These are phyloP conservation scores for Stereum hirsutum DNA, from an alignment of 1,284 basidiomycete genomes.

Conservation along the genomic window DNA sequence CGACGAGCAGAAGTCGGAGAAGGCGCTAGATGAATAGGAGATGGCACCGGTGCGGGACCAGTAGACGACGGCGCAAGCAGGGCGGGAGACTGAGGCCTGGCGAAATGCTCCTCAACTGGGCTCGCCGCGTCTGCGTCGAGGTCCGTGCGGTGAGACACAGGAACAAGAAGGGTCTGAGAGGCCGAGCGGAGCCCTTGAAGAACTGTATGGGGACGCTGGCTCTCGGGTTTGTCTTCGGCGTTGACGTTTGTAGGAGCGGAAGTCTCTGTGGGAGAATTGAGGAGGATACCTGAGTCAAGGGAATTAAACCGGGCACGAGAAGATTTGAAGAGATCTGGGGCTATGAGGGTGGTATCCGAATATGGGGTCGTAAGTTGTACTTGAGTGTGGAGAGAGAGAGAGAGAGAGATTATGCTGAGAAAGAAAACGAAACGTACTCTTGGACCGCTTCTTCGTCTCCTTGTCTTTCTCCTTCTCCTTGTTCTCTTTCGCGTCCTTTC, in stretches of 20 bases:
- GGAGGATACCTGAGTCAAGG: constrained; percentile 48
- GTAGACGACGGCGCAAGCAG: too few relatives aligned
- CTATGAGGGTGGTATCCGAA: constrained; percentile 19
- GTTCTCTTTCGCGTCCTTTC: constrained; percentile 60
- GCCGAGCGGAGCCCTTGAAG: too few relatives aligned
- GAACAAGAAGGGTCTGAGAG: too few relatives aligned
- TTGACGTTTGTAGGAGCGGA: too few relatives aligned
- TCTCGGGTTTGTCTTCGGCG: too few relatives aligned
- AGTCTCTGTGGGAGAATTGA: constrained; percentile 21
- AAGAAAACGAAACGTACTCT: constrained; percentile 15
- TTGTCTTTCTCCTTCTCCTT: constrained; percentile 32
- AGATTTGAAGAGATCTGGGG: constrained; percentile 34
- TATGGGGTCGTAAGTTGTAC: background rate
- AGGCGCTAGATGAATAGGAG: constrained; percentile 28
- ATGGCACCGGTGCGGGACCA: too few relatives aligned
- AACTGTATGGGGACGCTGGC: too few relatives aligned
- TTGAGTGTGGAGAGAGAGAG: background rate
- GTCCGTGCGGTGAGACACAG: too few relatives aligned
- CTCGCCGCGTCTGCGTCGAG: too few relatives aligned
- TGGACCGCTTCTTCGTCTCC: background rate
- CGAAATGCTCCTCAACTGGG: too few relatives aligned
- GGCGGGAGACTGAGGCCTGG: too few relatives aligned
- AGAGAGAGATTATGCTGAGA: constrained; percentile 3
- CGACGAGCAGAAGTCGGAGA: constrained; percentile 61
- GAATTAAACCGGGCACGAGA: constrained; percentile 51